Evolutionary conservation across 2,329 filamentous ascomycete genomes (phyloP).

Genomic region (Fusarium sp.): DNA sequence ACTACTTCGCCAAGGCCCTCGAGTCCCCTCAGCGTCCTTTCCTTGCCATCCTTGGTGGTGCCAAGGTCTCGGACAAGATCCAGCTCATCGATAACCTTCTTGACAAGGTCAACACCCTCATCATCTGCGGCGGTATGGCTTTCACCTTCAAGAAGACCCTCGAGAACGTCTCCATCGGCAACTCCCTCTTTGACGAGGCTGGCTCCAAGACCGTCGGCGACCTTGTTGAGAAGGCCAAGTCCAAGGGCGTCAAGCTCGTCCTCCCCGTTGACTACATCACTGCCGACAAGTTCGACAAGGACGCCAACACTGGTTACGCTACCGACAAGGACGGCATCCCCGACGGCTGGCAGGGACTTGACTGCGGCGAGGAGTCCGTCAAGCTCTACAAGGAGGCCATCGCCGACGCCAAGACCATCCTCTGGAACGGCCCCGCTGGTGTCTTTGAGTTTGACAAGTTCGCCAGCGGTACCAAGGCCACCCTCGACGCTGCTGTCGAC

Average conservation of each 20-base stretch:
- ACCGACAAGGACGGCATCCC: conserved; percentile 90
- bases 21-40: conserved; percentile 94
- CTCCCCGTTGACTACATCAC: conserved; percentile 96
- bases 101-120: conserved; percentile 95
- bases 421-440: conserved; percentile 98
- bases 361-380: conserved; percentile 89
- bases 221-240: conserved; percentile 94
- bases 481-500: conserved; percentile 85
- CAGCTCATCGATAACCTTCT: conserved; percentile 99
- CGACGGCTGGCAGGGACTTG: conserved; percentile 97
- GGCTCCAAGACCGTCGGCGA: conserved; percentile 90
- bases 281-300: conserved; percentile 90
- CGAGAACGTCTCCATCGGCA: conserved; percentile 86
- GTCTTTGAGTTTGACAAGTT: conserved; percentile 98
- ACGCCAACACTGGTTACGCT: conserved; percentile 82
- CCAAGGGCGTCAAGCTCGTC: conserved; percentile 93
- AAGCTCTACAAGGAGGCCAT: conserved; percentile 91
- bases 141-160: conserved; percentile 99
- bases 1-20: conserved; percentile 98
- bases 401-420: conserved; percentile 88
- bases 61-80: conserved; percentile 99
- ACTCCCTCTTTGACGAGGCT: conserved; percentile 91
- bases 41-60: conserved; percentile 96
- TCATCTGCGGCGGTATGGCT: conserved; percentile 97
- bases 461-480: conserved; percentile 89